Evolutionary conservation across 1,139 yeast species (phyloP).

Genomic region (Arxiozyma telluris): DNA sequence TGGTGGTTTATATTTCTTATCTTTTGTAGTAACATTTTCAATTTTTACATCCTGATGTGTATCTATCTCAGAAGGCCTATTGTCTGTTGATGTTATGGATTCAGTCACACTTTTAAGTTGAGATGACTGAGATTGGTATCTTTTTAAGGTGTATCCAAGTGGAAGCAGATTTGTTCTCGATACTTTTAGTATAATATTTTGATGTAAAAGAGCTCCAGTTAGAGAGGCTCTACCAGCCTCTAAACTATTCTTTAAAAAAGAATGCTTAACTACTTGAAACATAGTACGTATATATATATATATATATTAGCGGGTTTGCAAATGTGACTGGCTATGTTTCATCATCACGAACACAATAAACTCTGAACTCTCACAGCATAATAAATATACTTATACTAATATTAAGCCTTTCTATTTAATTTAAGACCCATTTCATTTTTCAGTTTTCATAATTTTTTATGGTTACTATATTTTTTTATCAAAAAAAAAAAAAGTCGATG

Average conservation of each 20-base stretch:
- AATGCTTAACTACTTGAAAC: not conserved
- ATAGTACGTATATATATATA: too few relatives aligned
- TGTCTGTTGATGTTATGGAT: not conserved
- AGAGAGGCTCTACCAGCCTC: not conserved
- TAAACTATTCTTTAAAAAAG: not conserved
- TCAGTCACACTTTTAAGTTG: not conserved
- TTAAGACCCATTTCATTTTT: too few relatives aligned
- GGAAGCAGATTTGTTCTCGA: not conserved
- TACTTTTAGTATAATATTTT: not conserved
- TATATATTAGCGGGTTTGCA: not conserved
- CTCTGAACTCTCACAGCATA: too few relatives aligned
- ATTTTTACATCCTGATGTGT: not conserved
- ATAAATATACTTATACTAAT: too few relatives aligned
- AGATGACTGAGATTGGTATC: not conserved
- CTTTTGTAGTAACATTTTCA: not conserved
- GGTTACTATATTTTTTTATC: too few relatives aligned
- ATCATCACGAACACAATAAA: too few relatives aligned
- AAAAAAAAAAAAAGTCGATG: too few relatives aligned
- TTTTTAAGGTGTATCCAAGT: not conserved
- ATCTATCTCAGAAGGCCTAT: not conserved
- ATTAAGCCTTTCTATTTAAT: too few relatives aligned
- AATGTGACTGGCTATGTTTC: not conserved
- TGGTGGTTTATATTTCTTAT: slow-evolving; percentile 43
- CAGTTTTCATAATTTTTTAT: too few relatives aligned
- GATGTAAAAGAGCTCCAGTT: not conserved